Percentiles rank a stretch among this genome's conserved stretches.
Evolutionary conservation across 208 protist genomes (phyloP).

Genomic region (Leishmania major): DNA sequence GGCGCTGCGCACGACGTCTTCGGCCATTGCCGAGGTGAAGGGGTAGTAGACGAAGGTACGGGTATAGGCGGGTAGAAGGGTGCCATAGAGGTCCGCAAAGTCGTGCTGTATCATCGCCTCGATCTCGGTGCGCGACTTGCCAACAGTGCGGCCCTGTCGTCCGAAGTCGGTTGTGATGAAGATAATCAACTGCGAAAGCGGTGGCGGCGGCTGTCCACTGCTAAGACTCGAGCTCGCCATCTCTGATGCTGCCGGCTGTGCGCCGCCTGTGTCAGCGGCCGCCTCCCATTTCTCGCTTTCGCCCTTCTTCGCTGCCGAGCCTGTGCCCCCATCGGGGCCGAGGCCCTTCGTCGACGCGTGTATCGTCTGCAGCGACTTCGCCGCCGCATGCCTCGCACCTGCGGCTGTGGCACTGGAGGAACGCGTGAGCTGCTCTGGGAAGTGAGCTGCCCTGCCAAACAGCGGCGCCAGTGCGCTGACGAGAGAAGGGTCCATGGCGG

Average conservation of each 20-base stretch:
- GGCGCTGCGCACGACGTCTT: slow-evolving; percentile 52
- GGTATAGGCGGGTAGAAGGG: slow-evolving; percentile 62
- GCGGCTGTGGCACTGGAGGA: background rate
- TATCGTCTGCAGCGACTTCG: background rate
- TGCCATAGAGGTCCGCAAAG: slow-evolving; percentile 69
- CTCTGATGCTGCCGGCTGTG: background rate
- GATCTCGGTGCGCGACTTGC: slow-evolving; percentile 58
- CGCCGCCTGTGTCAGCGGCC: background rate
- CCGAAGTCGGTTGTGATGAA: slow-evolving; percentile 87
- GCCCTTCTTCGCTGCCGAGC: background rate
- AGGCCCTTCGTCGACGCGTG: too few species aligned
- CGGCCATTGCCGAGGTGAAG: slow-evolving; percentile 47
- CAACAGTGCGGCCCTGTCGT: slow-evolving; percentile 73
- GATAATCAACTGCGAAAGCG: slow-evolving; percentile 62
- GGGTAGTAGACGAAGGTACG: slow-evolving; percentile 65
- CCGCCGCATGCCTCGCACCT: background rate
- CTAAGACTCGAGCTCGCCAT: background rate
- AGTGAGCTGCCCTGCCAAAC: slow-evolving; percentile 67
- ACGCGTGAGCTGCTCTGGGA: slow-evolving; percentile 57
- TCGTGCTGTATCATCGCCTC: slow-evolving; percentile 66
- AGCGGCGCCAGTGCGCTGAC: slow-evolving; percentile 62
- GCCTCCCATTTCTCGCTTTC: background rate
- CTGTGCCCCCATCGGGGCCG: background rate
- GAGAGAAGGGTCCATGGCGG: slow-evolving; percentile 57
- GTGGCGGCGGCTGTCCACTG: slow-evolving; percentile 12